Conservation (phyloP, 768 basidiomycete genomes). For the Paxillus rubicundulus region DNA sequence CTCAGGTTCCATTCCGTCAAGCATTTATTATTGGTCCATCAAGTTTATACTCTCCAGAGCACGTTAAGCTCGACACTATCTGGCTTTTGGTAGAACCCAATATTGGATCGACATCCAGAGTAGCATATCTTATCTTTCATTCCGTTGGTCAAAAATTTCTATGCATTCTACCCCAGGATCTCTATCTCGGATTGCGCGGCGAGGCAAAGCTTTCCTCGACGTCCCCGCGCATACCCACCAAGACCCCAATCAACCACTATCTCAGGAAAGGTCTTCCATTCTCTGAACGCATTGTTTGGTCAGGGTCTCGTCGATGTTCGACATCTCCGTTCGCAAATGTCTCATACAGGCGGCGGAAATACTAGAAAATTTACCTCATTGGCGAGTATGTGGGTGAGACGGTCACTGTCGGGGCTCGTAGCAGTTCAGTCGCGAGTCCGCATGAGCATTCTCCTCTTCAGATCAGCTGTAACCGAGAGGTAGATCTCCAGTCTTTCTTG, state of each 20-base stretch:
- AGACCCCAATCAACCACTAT: background rate
- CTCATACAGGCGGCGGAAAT: background rate
- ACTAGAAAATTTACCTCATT: slow-evolving; percentile 15
- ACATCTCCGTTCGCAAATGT: too few relatives aligned
- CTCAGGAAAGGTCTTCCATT: background rate
- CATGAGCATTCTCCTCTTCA: too few relatives aligned
- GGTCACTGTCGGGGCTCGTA: too few relatives aligned
- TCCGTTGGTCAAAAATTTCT: slow-evolving; percentile 6
- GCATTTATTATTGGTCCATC: background rate
- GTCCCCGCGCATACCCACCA: background rate
- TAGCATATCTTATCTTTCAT: slow-evolving; percentile 5
- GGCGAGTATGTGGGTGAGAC: slow-evolving; percentile 5
- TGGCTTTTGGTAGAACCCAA: slow-evolving; percentile 16
- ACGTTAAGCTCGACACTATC: slow-evolving; percentile 3
- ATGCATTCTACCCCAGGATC: slow-evolving; percentile 18
- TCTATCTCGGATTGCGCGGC: slow-evolving; percentile 2
- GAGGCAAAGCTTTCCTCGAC: slow-evolving; percentile 6
- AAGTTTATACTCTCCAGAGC: background rate
- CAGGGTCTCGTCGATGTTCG: slow-evolving; percentile 2
- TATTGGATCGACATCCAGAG: slow-evolving; percentile 3
- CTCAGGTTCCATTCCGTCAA: too few relatives aligned
- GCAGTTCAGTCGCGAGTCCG: too few relatives aligned
- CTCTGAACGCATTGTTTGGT: slow-evolving; percentile 1
- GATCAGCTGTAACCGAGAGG: too few relatives aligned
- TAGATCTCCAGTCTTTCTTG: background rate